Evolutionary conservation across 169 alveolate species (phyloP).

Genomic region (Eimeria nieschulzi): DNA sequence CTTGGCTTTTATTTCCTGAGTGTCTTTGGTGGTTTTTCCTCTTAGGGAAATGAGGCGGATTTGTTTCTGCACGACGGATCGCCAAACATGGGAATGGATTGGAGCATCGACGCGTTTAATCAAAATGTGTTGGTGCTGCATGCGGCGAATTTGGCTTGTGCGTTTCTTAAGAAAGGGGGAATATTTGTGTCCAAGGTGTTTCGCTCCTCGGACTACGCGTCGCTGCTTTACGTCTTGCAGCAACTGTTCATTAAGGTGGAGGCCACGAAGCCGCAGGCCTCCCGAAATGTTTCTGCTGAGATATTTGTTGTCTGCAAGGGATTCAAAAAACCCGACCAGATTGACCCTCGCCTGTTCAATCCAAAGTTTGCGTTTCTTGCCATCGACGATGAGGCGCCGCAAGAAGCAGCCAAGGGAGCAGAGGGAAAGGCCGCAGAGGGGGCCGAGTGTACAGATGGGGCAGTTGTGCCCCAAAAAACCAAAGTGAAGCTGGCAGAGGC

Average conservation of each 20-base stretch:
- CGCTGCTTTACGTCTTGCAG: constrained; percentile 96
- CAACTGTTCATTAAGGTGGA: constrained; percentile 96
- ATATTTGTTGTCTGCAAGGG: constrained; percentile 96
- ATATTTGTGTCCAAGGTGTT: constrained; percentile 92
- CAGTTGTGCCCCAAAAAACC: constrained; percentile 51
- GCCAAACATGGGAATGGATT: constrained; percentile 99
- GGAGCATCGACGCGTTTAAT: constrained; percentile 98
- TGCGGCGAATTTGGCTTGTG: constrained; percentile 94
- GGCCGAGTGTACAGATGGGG: constrained; percentile 61
- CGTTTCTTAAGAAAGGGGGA: constrained; percentile 87
- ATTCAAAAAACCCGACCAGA: constrained; percentile 92
- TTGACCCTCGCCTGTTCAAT: constrained; percentile 97
- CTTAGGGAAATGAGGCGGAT: constrained; percentile 94
- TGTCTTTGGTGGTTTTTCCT: constrained; percentile 14
- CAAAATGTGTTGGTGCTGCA: constrained; percentile 96
- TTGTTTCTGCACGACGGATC: constrained; percentile 99
- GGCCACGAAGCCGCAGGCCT: constrained; percentile 98
- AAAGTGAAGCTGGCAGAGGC: constrained; percentile 36
- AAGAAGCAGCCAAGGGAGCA: constrained; percentile 74
- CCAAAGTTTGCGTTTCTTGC: constrained; percentile 94
- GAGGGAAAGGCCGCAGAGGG: constrained; percentile 66
- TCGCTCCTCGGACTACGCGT: constrained; percentile 96
- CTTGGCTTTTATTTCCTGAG: not conserved
- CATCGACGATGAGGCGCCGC: constrained; percentile 74
- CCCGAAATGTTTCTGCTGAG: constrained; percentile 98